Evolutionary conservation across 805 yeast genomes (phyloP), one percentile per base, ranked within the genome.

Genomic region (Debaryomyces prosopidis): DNA sequence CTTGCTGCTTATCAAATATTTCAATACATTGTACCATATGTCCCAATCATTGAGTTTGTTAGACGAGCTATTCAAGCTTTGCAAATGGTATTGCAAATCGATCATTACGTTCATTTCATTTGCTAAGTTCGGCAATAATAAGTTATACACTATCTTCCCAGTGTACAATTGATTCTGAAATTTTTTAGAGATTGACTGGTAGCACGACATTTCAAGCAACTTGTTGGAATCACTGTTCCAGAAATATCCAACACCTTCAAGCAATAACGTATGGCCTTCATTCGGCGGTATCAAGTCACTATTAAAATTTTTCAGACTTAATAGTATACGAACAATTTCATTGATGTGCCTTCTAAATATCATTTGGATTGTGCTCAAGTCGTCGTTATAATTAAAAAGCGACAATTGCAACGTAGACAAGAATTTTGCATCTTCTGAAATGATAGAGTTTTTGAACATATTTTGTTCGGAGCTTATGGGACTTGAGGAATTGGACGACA

Each of bases 301-400:
- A 33, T 59, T 60, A 50, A 68, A 68, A 46, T 72, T 72, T 46
- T 66, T 69, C 30, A 68, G 65, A 18, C 70, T 63, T 27, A 70
- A 52, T 16, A 73, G 50, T 3, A 73, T 69, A 19, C 77, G 53
- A 8, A 69, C 54, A 18, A 73, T 62, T 45, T 72, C 77, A 48
- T 73, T 72, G 30, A 74, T 65, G 49, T 73, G 79, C 50, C 78
- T 63, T 42, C 79, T 50, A 56, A 71, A 60, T 20, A 72, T 66
- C 28, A 69, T 57, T 54, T 74, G 75, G 37, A 73, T 60, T 1
- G 79, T 75, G 37, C 76, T 68, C 46, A 71, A 59, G 49, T 74
- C 79, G 50, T 75, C 79, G 48, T 74, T 74, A 49, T 73, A 73
- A 45, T 63, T 69, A 52, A 64, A 69, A n/a, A 75, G 58, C 14